A percentile compares a stretch with the other conserved stretches of the same genome.
These are phyloP conservation scores for Cenchrus purpureus DNA, from an alignment of 176 grass and related monocot genomes.

Conservation along the genomic window DNA sequence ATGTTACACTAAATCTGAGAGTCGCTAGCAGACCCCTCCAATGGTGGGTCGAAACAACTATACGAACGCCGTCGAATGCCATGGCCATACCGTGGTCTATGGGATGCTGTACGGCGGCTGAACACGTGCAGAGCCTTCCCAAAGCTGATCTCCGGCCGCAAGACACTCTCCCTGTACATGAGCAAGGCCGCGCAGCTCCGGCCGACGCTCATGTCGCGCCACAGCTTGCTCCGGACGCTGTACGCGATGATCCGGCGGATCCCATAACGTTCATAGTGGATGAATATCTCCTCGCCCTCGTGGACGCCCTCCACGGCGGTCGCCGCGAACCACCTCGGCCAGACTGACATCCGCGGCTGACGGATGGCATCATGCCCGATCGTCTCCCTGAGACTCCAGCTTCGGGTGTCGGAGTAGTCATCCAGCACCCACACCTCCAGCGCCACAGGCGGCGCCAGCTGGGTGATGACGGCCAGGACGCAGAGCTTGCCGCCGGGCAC, in stretches of 20 bases:
- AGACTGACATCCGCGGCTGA: not conserved
- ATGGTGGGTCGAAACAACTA: too few relatives aligned
- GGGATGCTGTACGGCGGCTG: too few relatives aligned
- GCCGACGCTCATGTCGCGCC: not conserved
- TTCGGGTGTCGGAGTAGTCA: not conserved
- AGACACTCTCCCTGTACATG: not conserved
- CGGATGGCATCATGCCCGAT: not conserved
- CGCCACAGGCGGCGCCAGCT: too few relatives aligned
- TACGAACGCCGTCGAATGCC: too few relatives aligned
- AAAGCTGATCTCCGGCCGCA: not conserved
- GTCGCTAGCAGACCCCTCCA: too few relatives aligned
- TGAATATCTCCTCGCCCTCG: not conserved
- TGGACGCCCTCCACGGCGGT: not conserved
- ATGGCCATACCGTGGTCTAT: too few relatives aligned
- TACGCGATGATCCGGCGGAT: not conserved
- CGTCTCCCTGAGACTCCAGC: not conserved
- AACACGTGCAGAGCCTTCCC: not conserved
- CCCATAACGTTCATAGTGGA: not conserved
- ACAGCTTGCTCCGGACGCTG: not conserved
- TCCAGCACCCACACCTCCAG: conserved; percentile 23
- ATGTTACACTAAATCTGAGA: too few relatives aligned
- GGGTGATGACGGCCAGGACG: not conserved
- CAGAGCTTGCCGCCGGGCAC: conserved; percentile 11
- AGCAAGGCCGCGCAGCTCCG: not conserved
- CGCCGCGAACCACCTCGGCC: not conserved